Base-by-base conservation (phyloP, 2,329 filamentous ascomycete species). In the Ophidiomyces ophidiicola region DNA sequence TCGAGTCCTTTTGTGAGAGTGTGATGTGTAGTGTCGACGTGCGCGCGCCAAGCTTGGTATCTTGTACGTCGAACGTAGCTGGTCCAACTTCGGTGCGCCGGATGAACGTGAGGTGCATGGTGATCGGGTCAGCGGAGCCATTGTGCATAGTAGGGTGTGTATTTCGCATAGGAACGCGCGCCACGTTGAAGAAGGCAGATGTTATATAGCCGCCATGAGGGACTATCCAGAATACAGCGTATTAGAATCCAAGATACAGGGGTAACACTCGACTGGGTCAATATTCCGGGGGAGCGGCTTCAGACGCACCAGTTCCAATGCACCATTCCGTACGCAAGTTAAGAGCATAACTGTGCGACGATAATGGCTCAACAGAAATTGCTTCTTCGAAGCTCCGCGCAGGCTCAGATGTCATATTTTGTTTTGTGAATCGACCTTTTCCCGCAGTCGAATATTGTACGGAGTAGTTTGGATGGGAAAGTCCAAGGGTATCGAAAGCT, bases 171-270 rank as follows among this genome's bases (percentile, higher is more conserved):
- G 82, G 78, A 2, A 62, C 66, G 6, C 62, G 59, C 17, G 74
- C 74, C 12, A 76, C 72, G 39, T 68, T 66, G 45, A 80, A 67
- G 45, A 84, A 68, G 34, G 71, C 66, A 0, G 75, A 68, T 6
- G 78, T 77, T 11, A 81, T 72, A 50, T 78, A 80, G 42, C 80
- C 80, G 37, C 80, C 80, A 55, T 84, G 77, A 4, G 79, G 78
- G 8, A 83, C 80, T 78, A 51, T 24, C 5, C 11, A 5, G 11
- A 6, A 20, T 14, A 15, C n/a, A 3, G 18, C 23, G 14, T 15
- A 5, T n/a, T 37, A 4, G 11, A 18, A 10, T 30, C 26, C 30
- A 23, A 42, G 42, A n/a, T n/a, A n/a, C 23, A 17, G 20, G 12
- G 21, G n/a, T 33, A 25, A 14, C 21, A 32, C 10, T n/a, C 28